phyloP scores from a whole-genome alignment of 257 asterid genomes.

The Solanum paucissectum region DNA sequence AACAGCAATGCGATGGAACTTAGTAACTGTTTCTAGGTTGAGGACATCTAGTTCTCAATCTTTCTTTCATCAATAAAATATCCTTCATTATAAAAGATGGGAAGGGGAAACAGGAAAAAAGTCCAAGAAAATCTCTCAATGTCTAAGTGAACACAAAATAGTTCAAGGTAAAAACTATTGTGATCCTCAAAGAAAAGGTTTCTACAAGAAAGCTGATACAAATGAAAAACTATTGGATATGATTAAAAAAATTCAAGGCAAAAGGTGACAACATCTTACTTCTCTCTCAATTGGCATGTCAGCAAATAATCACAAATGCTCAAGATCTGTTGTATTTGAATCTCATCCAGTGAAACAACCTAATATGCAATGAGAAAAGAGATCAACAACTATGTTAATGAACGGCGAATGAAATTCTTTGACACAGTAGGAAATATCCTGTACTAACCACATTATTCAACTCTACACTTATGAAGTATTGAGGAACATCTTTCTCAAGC shows the following conservation, averaged over 20 bases:
- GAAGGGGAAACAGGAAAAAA: not conserved
- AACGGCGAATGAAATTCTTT: not conserved
- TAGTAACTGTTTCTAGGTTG: not conserved
- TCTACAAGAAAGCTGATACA: not conserved
- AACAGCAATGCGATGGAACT: not conserved
- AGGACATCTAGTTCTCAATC: not conserved
- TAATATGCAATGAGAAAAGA: constrained; percentile 23
- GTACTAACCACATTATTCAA: constrained; percentile 49
- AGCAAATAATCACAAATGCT: constrained; percentile 59
- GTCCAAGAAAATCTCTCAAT: not conserved
- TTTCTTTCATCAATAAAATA: not conserved
- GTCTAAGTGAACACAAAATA: not conserved
- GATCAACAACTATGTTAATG: not conserved
- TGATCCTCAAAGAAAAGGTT: not conserved
- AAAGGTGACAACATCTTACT: constrained; percentile 35
- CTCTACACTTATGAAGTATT: constrained; percentile 54
- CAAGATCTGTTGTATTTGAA: constrained; percentile 71
- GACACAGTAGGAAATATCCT: not conserved
- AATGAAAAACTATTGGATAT: not conserved
- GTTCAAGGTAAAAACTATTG: not conserved
- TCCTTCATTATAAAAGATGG: not conserved
- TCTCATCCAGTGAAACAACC: constrained; percentile 66
- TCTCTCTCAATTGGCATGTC: constrained; percentile 62
- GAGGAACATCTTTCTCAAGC: constrained; percentile 78
- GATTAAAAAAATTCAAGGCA: not conserved